Evolutionary conservation across 2,329 filamentous ascomycete species (phyloP).

Genomic region (Cladophialophora psammophila): DNA sequence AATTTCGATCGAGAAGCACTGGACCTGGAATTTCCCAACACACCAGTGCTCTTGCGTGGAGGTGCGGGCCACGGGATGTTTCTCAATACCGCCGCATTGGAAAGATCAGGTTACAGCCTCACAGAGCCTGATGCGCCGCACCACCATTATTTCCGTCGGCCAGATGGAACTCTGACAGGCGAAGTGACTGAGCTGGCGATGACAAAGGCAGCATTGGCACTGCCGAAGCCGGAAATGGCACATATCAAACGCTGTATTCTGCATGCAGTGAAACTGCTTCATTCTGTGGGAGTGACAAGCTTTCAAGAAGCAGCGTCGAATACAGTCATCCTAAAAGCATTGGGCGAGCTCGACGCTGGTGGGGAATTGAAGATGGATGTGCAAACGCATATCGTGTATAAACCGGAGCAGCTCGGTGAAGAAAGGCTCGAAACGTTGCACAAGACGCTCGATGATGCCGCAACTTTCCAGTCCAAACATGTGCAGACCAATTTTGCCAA

Average conservation of each 20-base stretch:
- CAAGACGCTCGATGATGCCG: slow-evolving; percentile 41
- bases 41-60: slow-evolving; percentile 44
- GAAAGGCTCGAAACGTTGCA: slow-evolving; percentile 38
- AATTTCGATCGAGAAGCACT: slow-evolving; percentile 39
- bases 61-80: slow-evolving; percentile 43
- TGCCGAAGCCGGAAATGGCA: slow-evolving; percentile 39
- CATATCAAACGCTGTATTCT: slow-evolving; percentile 42
- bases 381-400: slow-evolving; percentile 41
- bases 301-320: slow-evolving; percentile 46
- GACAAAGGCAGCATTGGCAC: slow-evolving; percentile 37
- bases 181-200: slow-evolving; percentile 43
- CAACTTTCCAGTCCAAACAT: slow-evolving; percentile 41
- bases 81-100: slow-evolving; percentile 43
- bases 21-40: slow-evolving; percentile 43
- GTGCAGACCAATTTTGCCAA: slow-evolving; percentile 47
- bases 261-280: slow-evolving; percentile 39
- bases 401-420: slow-evolving; percentile 41
- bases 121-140: slow-evolving; percentile 40
- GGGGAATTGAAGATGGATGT: slow-evolving; percentile 42
- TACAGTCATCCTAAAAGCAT: slow-evolving; percentile 40
- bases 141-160: slow-evolving; percentile 40
- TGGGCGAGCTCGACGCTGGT: slow-evolving; percentile 43
- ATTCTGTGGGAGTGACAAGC: slow-evolving; percentile 45
- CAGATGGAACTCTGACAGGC: slow-evolving; percentile 44
- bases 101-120: slow-evolving; percentile 41